Evolutionary conservation across 2,329 filamentous ascomycete genomes (phyloP).

Genomic region (Microcyclospora tardicrescens): DNA sequence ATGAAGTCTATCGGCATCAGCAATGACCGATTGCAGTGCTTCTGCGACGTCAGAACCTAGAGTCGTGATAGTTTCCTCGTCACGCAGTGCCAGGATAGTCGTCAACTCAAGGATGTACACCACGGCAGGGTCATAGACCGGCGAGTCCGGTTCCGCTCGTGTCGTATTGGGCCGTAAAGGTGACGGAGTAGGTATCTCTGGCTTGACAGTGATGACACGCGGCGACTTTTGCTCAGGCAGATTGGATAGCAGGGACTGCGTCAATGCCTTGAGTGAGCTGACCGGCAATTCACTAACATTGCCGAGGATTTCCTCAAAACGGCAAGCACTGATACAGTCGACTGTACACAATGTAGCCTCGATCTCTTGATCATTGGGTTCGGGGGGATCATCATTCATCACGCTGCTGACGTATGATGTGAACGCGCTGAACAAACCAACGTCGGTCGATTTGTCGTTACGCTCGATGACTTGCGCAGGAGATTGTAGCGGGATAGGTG

Average conservation of each 20-base stretch:
- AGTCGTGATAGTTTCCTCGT: slow-evolving; percentile 55
- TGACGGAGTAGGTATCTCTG: slow-evolving; percentile 57
- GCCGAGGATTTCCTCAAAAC: slow-evolving; percentile 66
- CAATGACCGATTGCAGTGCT: slow-evolving; percentile 65
- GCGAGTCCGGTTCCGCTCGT: slow-evolving; percentile 35
- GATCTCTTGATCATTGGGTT: slow-evolving; percentile 92
- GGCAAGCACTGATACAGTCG: slow-evolving; percentile 84
- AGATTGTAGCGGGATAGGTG: slow-evolving; percentile 75
- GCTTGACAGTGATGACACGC: slow-evolving; percentile 76
- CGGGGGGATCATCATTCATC: slow-evolving; percentile 90
- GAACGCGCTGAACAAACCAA: slow-evolving; percentile 82
- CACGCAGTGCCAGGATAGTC: slow-evolving; percentile 66
- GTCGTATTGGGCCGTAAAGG: slow-evolving; percentile 46
- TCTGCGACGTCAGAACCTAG: slow-evolving; percentile 72
- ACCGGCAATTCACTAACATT: slow-evolving; percentile 63
- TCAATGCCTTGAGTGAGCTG: slow-evolving; percentile 45
- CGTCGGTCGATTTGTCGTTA: slow-evolving; percentile 62
- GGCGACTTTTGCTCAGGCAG: slow-evolving; percentile 70
- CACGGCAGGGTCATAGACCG: slow-evolving; percentile 70
- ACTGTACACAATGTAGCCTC: slow-evolving; percentile 91
- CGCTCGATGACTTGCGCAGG: slow-evolving; percentile 90
- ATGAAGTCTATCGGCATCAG: slow-evolving; percentile 68
- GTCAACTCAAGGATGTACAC: slow-evolving; percentile 87
- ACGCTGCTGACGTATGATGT: slow-evolving; percentile 98
- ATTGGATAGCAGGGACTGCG: slow-evolving; percentile 63